A percentile compares a stretch with the other conserved stretches of the same genome.
Conservation (phyloP, 2,329 filamentous ascomycete genomes). For the Aureobasidium sp. region DNA sequence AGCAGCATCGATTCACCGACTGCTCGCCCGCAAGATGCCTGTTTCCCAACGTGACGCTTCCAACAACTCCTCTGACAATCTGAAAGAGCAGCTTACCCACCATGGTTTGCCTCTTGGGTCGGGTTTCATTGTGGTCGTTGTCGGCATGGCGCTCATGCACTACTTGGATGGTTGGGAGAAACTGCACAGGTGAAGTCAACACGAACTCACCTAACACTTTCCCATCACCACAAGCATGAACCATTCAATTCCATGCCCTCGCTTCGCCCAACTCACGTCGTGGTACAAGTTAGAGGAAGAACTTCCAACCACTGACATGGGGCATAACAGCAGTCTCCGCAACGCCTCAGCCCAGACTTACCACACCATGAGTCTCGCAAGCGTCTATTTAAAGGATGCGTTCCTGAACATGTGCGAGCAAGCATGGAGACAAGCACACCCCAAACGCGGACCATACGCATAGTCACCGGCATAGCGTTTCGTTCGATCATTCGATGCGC, state of each 20-base stretch:
- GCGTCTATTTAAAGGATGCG: not conserved
- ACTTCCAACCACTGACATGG: conserved; percentile 1
- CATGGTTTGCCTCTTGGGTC: conserved; percentile 8
- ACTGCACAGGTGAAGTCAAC: conserved; percentile 12
- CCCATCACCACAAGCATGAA: not conserved
- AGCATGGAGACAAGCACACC: not conserved
- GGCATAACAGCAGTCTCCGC: not conserved
- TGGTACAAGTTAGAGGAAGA: not conserved
- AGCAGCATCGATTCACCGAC: conserved; percentile 1
- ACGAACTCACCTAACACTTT: not conserved
- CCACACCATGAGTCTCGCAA: not conserved
- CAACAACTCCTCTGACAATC: not conserved
- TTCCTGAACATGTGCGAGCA: not conserved
- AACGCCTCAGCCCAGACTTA: not conserved
- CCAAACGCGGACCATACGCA: not conserved
- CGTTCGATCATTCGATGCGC: too few relatives aligned
- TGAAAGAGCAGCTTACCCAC: conserved; percentile 5
- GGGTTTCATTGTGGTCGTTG: conserved; percentile 3
- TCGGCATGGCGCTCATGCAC: conserved; percentile 12
- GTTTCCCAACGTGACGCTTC: not conserved
- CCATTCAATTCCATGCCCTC: not conserved
- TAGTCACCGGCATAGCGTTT: not conserved
- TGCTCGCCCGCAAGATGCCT: conserved; percentile 6
- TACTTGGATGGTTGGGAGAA: conserved; percentile 13
- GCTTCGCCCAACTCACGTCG: not conserved